These are phyloP conservation scores for Pseudozyma sp. DNA, from an alignment of 1,284 basidiomycete genomes.

Conservation along the genomic window DNA sequence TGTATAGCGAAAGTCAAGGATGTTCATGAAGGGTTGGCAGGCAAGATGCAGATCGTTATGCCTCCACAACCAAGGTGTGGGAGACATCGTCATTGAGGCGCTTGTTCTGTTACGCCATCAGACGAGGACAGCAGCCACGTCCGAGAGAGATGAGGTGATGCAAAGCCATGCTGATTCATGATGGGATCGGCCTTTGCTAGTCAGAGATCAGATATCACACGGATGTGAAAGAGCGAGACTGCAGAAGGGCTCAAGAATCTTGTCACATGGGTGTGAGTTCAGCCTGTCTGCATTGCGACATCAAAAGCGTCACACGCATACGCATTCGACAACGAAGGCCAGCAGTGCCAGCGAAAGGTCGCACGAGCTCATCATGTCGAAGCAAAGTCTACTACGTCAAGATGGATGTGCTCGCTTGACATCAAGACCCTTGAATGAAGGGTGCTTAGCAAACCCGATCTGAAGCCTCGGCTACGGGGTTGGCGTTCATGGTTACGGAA, in stretches of 20 bases:
- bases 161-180: conserved; percentile 11
- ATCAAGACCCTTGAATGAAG: conserved; percentile 13
- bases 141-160: neutral
- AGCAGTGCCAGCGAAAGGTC: neutral
- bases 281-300: neutral
- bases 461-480: conserved; percentile 38
- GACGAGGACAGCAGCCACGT: neutral
- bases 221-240: neutral
- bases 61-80: neutral
- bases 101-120: neutral
- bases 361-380: conserved; percentile 17
- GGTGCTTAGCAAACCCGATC: conserved; percentile 45
- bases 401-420: neutral
- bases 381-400: conserved; percentile 15
- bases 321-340: neutral
- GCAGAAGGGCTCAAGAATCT: neutral
- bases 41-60: conserved; percentile 16
- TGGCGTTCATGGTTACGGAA: conserved; percentile 11
- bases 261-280: neutral
- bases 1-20: conserved; percentile 5
- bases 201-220: neutral
- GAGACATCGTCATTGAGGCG: conserved; percentile 14
- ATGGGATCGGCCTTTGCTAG: neutral
- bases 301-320: neutral
- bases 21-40: neutral